Conservation (phyloP, 2,329 filamentous ascomycete genomes). For the Cladosporium austrohemisphaericum region DNA sequence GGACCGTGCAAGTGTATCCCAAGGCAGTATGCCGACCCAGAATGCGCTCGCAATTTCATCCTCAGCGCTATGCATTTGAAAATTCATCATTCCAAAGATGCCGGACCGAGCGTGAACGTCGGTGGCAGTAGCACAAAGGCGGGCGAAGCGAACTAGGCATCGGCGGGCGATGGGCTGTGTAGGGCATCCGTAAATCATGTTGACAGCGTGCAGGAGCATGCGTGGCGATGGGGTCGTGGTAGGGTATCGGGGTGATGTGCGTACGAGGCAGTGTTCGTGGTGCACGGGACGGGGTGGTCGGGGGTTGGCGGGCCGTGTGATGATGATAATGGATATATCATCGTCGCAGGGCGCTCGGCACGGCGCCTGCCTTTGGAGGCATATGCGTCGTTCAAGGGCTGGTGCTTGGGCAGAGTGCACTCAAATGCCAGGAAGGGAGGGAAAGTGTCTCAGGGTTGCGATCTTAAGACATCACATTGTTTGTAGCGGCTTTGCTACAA, state of each 20-base stretch:
- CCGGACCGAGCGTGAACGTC: background rate
- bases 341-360: background rate
- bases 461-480: conserved; percentile 11
- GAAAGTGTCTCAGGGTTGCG: background rate
- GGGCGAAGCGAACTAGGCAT: conserved; percentile 5
- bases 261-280: conserved; percentile 8
- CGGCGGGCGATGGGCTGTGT: background rate
- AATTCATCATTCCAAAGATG: background rate
- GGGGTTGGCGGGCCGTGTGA: background rate
- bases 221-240: conserved; percentile 6
- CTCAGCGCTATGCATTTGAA: conserved; percentile 6
- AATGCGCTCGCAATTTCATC: background rate
- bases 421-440: background rate
- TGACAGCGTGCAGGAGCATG: conserved; percentile 6
- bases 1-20: conserved; percentile 8
- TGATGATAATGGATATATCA: background rate
- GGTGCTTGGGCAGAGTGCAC: background rate
- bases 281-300: conserved; percentile 10
- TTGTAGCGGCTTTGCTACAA: conserved; percentile 7
- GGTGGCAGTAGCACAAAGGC: background rate
- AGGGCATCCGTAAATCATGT: conserved; percentile 2
- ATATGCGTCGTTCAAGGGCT: background rate
- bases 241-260: conserved; percentile 5
- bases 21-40: conserved; percentile 1
- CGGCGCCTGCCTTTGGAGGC: background rate